These are phyloP conservation scores for Candida sanyaensis DNA, from an alignment of 1,139 yeast species.

Conservation along the genomic window DNA sequence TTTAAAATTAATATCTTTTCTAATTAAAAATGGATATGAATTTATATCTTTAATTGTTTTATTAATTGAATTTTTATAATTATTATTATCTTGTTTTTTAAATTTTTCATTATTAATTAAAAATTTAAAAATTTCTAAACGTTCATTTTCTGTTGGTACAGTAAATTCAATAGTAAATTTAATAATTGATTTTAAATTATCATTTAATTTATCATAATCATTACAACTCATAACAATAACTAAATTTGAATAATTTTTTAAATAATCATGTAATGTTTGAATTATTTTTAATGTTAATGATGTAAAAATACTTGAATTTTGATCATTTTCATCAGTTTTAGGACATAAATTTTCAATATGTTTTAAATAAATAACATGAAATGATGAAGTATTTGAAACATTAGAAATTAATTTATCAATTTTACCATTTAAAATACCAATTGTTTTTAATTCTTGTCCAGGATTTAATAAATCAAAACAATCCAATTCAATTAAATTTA, in stretches of 20 bases:
- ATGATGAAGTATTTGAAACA: slow-evolving; percentile 20
- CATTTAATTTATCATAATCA: slow-evolving; percentile 71
- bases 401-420: slow-evolving; percentile 54
- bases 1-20: slow-evolving; percentile 57
- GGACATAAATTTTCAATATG: slow-evolving; percentile 78
- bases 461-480: slow-evolving; percentile 62
- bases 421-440: slow-evolving; percentile 77
- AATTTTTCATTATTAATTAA: slow-evolving; percentile 32
- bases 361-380: slow-evolving; percentile 56
- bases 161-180: slow-evolving; percentile 76
- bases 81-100: background rate
- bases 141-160: slow-evolving; percentile 79
- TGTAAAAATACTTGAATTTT: slow-evolving; percentile 55
- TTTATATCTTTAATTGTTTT: slow-evolving; percentile 17
- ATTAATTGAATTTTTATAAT: background rate
- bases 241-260: slow-evolving; percentile 35
- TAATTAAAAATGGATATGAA: slow-evolving; percentile 24
- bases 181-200: slow-evolving; percentile 63
- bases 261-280: slow-evolving; percentile 59
- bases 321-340: slow-evolving; percentile 63
- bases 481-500: slow-evolving; percentile 71
- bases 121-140: slow-evolving; percentile 61
- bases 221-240: slow-evolving; percentile 70
- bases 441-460: slow-evolving; percentile 76
- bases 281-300: slow-evolving; percentile 61